Conservation (phyloP, 1,284 basidiomycete species). For the Apiotrichum montevideense region DNA sequence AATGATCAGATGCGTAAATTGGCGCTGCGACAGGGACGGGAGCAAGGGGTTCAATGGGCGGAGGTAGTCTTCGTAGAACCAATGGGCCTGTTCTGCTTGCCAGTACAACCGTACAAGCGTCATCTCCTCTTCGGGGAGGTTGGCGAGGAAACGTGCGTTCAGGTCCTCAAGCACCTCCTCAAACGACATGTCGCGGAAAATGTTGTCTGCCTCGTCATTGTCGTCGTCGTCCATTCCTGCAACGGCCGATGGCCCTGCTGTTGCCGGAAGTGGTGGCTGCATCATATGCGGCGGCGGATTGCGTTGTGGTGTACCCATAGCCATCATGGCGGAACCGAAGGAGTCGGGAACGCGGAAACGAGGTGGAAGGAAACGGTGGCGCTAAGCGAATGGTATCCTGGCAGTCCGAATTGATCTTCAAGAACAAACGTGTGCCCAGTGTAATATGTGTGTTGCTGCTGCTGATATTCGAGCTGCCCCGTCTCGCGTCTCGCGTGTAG, state of each 20-base stretch:
- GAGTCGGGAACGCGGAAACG: no score
- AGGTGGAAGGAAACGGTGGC: no score
- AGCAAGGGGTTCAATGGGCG: conserved; percentile 82
- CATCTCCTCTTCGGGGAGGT: conserved; percentile 90
- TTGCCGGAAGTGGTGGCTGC: neutral
- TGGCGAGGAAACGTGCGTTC: conserved; percentile 93
- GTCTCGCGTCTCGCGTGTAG: no score
- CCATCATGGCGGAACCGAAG: no score
- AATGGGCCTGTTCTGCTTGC: conserved; percentile 99
- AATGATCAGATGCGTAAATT: conserved; percentile 91
- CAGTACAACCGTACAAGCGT: conserved; percentile 91
- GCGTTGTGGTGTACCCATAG: no score
- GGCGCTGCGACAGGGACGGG: conserved; percentile 80
- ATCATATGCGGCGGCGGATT: neutral
- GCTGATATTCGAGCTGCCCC: no score
- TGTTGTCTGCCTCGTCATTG: conserved; percentile 33
- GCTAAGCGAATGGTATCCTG: no score
- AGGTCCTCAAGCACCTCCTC: conserved; percentile 75
- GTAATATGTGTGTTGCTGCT: no score
- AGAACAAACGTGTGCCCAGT: no score
- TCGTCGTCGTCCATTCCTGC: conserved; percentile 1
- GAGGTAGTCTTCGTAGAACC: conserved; percentile 99
- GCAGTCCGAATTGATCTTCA: no score
- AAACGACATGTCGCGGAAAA: conserved; percentile 41
- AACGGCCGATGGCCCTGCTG: neutral